Percentiles rank a stretch among this genome's conserved stretches.
These are phyloP conservation scores for Tricholoma terreum DNA, from an alignment of 768 basidiomycete species.

Conservation along the genomic window DNA sequence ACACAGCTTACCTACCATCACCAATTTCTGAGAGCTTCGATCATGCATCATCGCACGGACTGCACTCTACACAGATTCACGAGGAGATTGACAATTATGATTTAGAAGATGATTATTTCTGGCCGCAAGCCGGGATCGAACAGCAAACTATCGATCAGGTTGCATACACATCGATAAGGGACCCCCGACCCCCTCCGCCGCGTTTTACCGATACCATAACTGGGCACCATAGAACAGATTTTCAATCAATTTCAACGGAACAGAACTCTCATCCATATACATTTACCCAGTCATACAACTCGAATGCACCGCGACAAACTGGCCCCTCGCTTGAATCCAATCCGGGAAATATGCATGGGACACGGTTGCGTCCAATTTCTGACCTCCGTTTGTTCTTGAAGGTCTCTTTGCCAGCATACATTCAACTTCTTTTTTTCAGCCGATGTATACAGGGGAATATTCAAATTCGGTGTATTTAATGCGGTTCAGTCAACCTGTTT, in stretches of 20 bases:
- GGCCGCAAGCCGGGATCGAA: background rate
- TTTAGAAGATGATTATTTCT: background rate
- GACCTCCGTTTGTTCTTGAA: constrained; percentile 56
- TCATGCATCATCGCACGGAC: background rate
- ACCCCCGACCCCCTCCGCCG: background rate
- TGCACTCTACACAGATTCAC: background rate
- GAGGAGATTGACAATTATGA: constrained; percentile 1
- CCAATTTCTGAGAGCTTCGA: background rate
- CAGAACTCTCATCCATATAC: background rate
- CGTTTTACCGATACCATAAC: background rate
- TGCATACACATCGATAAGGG: background rate
- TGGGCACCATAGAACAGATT: background rate
- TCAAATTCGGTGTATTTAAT: constrained; percentile 91
- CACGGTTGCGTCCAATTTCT: constrained; percentile 65
- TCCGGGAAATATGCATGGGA: constrained; percentile 41
- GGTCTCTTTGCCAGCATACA: background rate
- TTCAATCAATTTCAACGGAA: background rate
- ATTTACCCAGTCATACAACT: background rate
- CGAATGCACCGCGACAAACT: background rate
- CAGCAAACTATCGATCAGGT: background rate
- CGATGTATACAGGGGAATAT: constrained; percentile 74
- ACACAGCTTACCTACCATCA: background rate
- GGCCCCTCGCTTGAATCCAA: constrained; percentile 14
- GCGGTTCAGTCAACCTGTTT: constrained; percentile 86
- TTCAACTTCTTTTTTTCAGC: constrained; percentile 45